These are phyloP conservation scores for Neofusicoccum laricinum DNA, from an alignment of 2,329 filamentous ascomycete genomes.

Conservation along the genomic window DNA sequence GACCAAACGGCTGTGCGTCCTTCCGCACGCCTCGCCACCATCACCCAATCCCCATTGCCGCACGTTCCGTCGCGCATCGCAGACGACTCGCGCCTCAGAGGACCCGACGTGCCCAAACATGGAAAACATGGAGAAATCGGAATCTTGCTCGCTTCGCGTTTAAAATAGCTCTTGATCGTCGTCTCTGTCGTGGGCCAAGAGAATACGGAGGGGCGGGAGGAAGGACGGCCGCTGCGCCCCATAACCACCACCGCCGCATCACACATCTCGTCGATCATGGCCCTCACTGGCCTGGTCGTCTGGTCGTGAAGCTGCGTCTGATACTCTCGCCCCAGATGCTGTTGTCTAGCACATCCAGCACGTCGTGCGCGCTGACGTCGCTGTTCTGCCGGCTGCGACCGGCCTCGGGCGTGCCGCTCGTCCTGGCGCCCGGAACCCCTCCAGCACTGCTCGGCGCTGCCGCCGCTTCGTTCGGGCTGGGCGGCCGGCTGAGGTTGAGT, in stretches of 20 bases:
- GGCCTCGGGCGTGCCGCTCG: conserved; percentile 18
- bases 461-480: conserved; percentile 32
- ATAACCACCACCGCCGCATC: too few relatives aligned
- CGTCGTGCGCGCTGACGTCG: conserved; percentile 69
- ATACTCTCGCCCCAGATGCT: conserved; percentile 94
- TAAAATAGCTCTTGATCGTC: background rate
- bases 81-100: background rate
- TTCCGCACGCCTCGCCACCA: conserved; percentile 15
- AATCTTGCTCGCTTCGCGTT: too few relatives aligned
- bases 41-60: conserved; percentile 18
- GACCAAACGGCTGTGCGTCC: background rate
- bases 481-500: conserved; percentile 35
- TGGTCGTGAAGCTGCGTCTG: conserved; percentile 75
- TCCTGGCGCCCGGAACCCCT: too few relatives aligned
- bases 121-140: background rate
- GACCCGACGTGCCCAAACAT: background rate
- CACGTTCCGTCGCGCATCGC: conserved; percentile 13
- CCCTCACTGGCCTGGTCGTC: conserved; percentile 20
- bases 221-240: too few relatives aligned
- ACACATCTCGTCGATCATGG: background rate
- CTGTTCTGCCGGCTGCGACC: conserved; percentile 62
- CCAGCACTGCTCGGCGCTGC: too few relatives aligned
- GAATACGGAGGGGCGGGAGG: too few relatives aligned
- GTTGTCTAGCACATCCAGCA: conserved; percentile 81
- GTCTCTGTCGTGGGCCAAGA: too few relatives aligned